These are phyloP conservation scores for Aethionema arabicum DNA, from an alignment of 345 rosid species.

Conservation along the genomic window DNA sequence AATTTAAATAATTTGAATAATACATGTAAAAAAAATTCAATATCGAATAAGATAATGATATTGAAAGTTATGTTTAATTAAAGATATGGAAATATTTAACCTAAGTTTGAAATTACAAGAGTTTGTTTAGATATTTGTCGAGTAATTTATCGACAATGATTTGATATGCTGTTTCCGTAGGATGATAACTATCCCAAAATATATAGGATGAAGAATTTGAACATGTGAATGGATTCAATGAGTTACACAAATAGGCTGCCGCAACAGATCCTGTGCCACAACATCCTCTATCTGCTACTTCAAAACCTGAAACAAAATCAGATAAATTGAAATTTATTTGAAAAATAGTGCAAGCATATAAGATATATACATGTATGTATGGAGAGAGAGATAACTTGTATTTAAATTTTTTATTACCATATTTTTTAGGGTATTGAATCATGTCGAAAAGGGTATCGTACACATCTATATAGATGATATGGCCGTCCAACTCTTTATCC, in stretches of 20 bases:
- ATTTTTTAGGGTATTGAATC: slow-evolving; percentile 39
- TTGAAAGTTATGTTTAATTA: too few species aligned
- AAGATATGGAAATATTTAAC: too few species aligned
- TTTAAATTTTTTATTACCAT: slow-evolving; percentile 37
- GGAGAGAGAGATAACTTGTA: neutral
- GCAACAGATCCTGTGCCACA: slow-evolving; percentile 57
- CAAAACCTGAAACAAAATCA: too few species aligned
- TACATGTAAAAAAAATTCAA: too few species aligned
- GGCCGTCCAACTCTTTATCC: too few species aligned
- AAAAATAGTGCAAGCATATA: neutral
- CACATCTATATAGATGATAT: too few species aligned
- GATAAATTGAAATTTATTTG: neutral
- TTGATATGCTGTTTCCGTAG: slow-evolving; percentile 57
- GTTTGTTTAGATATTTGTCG: slow-evolving; percentile 15
- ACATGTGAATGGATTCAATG: slow-evolving; percentile 38
- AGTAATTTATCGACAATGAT: slow-evolving; percentile 26
- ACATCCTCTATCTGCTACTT: slow-evolving; percentile 51
- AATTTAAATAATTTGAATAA: too few species aligned
- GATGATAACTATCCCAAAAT: slow-evolving; percentile 72
- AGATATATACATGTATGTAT: too few species aligned
- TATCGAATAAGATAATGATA: too few species aligned
- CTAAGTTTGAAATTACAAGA: neutral
- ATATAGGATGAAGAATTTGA: slow-evolving; percentile 39
- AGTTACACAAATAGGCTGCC: slow-evolving; percentile 48
- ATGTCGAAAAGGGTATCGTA: too few species aligned